Conservation (phyloP, 176 grass and related monocot genomes). For the Typha latifolia region DNA sequence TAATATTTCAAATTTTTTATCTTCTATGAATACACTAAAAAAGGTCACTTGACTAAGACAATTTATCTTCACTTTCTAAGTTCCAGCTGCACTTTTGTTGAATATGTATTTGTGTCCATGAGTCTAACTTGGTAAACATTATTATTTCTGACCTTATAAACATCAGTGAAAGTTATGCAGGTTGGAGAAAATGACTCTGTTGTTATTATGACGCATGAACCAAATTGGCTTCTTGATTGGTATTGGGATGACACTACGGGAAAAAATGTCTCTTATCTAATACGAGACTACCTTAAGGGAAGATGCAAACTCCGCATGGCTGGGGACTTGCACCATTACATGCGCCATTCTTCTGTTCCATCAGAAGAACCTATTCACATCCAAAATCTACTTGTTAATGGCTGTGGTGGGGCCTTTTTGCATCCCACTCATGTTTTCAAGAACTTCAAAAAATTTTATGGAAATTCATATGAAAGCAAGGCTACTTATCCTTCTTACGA, state of each 20-base stretch:
- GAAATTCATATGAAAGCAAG: constrained; percentile 73
- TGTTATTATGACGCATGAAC: constrained; percentile 92
- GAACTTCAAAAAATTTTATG: constrained; percentile 68
- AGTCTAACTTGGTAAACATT: not conserved
- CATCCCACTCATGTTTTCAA: constrained; percentile 94
- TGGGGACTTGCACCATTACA: constrained; percentile 98
- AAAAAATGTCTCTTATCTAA: constrained; percentile 72
- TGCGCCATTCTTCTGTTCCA: constrained; percentile 70
- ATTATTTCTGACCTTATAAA: constrained; percentile 12
- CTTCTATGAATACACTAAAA: too few species aligned
- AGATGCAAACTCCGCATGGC: constrained; percentile 88
- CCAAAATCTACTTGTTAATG: constrained; percentile 91
- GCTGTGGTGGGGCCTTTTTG: constrained; percentile 93
- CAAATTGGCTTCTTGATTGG: constrained; percentile 98
- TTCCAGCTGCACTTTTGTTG: not conserved
- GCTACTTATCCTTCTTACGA: constrained; percentile 70
- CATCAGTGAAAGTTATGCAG: constrained; percentile 34
- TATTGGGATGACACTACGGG: constrained; percentile 80
- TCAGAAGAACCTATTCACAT: constrained; percentile 53
- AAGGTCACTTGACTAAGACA: not conserved
- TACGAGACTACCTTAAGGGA: constrained; percentile 74
- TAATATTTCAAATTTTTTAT: too few species aligned
- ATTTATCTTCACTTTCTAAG: not conserved
- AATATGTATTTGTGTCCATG: not conserved
- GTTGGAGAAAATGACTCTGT: constrained; percentile 75